Evolutionary conservation across 2,329 filamentous ascomycete genomes (phyloP).

Genomic region (Aspergillus japonicus): DNA sequence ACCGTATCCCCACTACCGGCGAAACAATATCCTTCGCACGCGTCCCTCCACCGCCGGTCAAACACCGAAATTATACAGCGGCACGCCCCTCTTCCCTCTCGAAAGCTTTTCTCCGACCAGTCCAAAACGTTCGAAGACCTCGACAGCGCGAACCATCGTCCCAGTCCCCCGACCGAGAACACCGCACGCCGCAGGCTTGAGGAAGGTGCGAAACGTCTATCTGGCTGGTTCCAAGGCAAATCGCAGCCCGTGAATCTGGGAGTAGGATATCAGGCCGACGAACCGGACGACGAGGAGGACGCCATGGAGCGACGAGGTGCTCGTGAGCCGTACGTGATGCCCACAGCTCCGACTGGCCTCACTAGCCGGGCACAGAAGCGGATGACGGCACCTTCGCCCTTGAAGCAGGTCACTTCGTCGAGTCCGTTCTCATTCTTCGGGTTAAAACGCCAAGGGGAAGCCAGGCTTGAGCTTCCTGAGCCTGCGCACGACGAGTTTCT

Average conservation of each 20-base stretch:
- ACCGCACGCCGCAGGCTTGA: conserved; percentile 32
- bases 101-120: conserved; percentile 27
- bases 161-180: conserved; percentile 23
- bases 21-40: conserved; percentile 19
- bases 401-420: conserved; percentile 36
- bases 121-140: conserved; percentile 25
- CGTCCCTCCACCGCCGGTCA: conserved; percentile 32
- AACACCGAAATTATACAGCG: conserved; percentile 35
- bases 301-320: conserved; percentile 14
- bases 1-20: conserved; percentile 15
- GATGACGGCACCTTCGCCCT: conserved; percentile 30
- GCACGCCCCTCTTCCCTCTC: conserved; percentile 20
- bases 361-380: conserved; percentile 28
- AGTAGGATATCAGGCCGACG: conserved; percentile 24
- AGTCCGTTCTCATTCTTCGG: conserved; percentile 47
- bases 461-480: conserved; percentile 30
- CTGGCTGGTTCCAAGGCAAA: conserved; percentile 55
- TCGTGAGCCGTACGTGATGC: conserved; percentile 16
- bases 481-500: conserved; percentile 54
- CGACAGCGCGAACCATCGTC: conserved; percentile 13
- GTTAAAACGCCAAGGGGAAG: conserved; percentile 34
- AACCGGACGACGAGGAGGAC: conserved; percentile 14
- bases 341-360: conserved; percentile 14
- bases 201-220: conserved; percentile 38
- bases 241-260: conserved; percentile 51